A percentile compares a stretch with the other conserved stretches of the same genome.
Evolutionary conservation across 768 basidiomycete species (phyloP).

Genomic region (Phlegmacium glaucopus): DNA sequence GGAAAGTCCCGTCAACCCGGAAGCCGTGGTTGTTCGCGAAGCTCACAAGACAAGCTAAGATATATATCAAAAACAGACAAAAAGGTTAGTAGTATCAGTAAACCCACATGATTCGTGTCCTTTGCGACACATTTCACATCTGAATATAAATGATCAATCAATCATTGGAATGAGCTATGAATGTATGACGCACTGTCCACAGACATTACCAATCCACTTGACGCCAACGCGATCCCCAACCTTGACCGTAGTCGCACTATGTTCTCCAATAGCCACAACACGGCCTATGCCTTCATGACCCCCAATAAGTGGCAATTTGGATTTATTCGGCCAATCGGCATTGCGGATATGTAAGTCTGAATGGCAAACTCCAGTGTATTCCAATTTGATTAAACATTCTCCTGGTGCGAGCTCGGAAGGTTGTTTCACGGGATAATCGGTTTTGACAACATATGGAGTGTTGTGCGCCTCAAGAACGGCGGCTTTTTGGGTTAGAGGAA

Average conservation of each 20-base stretch:
- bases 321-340: conserved; percentile 61
- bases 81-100: no score
- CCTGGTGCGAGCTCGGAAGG: conserved; percentile 54
- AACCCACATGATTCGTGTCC: conserved; percentile 49
- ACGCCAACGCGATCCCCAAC: conserved; percentile 77
- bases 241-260: conserved; percentile 51
- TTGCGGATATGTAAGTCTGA: conserved; percentile 70
- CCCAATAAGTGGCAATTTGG: conserved; percentile 57
- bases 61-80: background rate
- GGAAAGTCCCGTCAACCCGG: conserved; percentile 67
- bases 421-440: conserved; percentile 54
- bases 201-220: conserved; percentile 57
- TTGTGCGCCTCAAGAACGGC: conserved; percentile 30
- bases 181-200: conserved; percentile 28
- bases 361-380: conserved; percentile 64
- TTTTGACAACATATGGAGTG: conserved; percentile 27
- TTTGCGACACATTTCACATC: conserved; percentile 69
- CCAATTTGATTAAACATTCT: conserved; percentile 69
- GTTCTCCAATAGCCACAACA: conserved; percentile 72
- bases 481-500: conserved; percentile 35
- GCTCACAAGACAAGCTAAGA: conserved; percentile 40
- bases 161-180: background rate
- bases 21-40: conserved; percentile 53
- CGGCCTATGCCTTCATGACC: conserved; percentile 81
- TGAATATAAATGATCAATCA: conserved; percentile 8